Evolutionary conservation across 495 filamentous ascomycete species (phyloP).

Genomic region (Polyplosphaeria fusca): DNA sequence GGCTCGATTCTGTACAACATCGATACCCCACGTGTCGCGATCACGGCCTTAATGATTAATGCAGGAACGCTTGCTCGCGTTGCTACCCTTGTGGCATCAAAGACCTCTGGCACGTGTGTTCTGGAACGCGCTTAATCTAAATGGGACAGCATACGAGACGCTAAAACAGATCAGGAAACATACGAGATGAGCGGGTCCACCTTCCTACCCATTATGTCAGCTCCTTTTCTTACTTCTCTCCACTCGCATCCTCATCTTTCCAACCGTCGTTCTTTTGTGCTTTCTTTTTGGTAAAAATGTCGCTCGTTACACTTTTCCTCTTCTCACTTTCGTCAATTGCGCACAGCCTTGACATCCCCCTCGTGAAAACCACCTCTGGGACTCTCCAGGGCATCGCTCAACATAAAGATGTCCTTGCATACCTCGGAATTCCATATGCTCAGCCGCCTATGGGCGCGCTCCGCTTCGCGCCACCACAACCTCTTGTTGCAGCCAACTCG

Average conservation of each 20-base stretch:
- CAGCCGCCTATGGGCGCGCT: neutral
- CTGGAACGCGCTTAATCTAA: too few species aligned
- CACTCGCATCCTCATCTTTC: neutral
- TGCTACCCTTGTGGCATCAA: too few species aligned
- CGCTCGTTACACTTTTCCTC: neutral
- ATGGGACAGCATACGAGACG: too few species aligned
- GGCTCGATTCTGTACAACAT: too few species aligned
- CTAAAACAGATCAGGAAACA: too few species aligned
- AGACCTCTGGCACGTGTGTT: too few species aligned
- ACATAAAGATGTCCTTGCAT: neutral
- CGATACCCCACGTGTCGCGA: too few species aligned
- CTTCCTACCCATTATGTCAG: too few species aligned
- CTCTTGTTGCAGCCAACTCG: neutral
- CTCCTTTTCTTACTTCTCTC: neutral
- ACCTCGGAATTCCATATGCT: conserved; percentile 5
- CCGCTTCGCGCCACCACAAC: neutral
- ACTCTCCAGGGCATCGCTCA: neutral
- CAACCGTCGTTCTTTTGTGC: neutral
- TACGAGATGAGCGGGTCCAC: too few species aligned
- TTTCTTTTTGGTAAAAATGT: neutral
- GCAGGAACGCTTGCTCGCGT: too few species aligned
- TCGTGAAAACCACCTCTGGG: neutral
- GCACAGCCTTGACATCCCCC: neutral
- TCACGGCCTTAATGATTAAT: too few species aligned
- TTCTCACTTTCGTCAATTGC: neutral